These are phyloP conservation scores for Sporothrix protearum DNA, from an alignment of 2,329 filamentous ascomycete species.

Conservation along the genomic window DNA sequence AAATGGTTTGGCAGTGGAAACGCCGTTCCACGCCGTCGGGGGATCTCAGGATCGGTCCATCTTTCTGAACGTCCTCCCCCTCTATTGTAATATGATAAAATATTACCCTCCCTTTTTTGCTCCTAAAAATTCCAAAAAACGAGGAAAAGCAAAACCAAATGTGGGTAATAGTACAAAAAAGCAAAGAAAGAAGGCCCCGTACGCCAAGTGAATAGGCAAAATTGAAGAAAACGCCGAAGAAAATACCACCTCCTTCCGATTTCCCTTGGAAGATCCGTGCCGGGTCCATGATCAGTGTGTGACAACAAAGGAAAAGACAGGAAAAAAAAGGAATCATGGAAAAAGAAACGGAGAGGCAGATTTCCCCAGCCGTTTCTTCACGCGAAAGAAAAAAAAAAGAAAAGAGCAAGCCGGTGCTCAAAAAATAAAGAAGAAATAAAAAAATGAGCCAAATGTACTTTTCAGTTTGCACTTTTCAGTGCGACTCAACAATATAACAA, in stretches of 20 bases:
- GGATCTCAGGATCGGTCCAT: neutral
- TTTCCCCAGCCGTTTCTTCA: neutral
- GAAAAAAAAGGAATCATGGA: conserved; percentile 1
- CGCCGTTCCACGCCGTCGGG: conserved; percentile 14
- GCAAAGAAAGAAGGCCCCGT: neutral
- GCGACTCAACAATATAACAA: conserved; percentile 7
- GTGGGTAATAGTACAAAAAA: conserved; percentile 13
- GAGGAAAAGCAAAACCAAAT: neutral
- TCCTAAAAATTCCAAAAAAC: neutral
- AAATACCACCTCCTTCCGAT: neutral
- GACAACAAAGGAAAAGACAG: neutral
- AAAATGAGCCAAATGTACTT: neutral
- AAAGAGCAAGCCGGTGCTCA: conserved; percentile 18
- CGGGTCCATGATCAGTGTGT: conserved; percentile 10
- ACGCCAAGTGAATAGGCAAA: neutral
- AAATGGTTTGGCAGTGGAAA: conserved; percentile 4
- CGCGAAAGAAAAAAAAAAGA: neutral
- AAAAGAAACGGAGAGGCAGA: neutral
- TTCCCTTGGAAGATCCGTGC: neutral
- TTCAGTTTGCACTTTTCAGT: neutral
- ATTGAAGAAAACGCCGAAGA: neutral
- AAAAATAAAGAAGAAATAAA: conserved; percentile 20
- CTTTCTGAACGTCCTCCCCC: neutral
- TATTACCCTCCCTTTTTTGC: conserved; percentile 8
- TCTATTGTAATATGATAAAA: conserved; percentile 11